Base-by-base conservation (phyloP, 2,329 filamentous ascomycete genomes). In the Aspergillus fumigatiaffinis region DNA sequence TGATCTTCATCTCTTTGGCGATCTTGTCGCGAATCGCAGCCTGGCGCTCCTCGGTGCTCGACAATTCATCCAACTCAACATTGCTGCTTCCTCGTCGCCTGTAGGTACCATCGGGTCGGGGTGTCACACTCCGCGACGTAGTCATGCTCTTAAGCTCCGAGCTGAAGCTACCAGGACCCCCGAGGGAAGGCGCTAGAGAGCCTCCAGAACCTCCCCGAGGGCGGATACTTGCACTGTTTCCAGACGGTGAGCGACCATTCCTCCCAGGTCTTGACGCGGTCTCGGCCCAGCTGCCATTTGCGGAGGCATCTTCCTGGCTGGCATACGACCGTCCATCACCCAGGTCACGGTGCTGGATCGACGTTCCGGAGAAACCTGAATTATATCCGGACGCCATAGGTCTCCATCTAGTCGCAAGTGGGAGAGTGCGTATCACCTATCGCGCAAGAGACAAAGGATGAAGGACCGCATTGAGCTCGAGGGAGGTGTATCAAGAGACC, bases 1-100 rank as follows among this genome's bases (percentile, higher is more conserved):
- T 97, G 72, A 99, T 97, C 80, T 97, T 97, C 78, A 92, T 87
- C 77, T 99, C 95, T 68, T 95, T 93, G 65, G 92, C 93, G 62
- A 99, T 88, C 69, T 88, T 85, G 66, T 97, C 92, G 68, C 89
- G 87, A 61, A 97, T 82, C 52, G 85, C 81, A 23, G 87, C 84
- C 67, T 96, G 86, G 44, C 86, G 84, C 74, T 91, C 87, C 72
- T 96, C 91, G 14, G 86, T 82, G 9, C 81, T 82, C 60, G 65
- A 78, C 64, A 68, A 75, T 58, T 85, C 84, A 53, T 87, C 85
- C 63, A 90, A 87, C 54, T 88, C 87, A 28, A 80, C 76, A 32
- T 75, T 76, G 68, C 80, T 70, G 63, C 71, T 73, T 4, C 68
- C 68, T 60, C 71, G 61, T 55, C 68, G 71, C 50, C 82, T 83